phyloP scores from a whole-genome alignment of 2,329 filamentous ascomycete species.

The Graphilbum fragrans region DNA sequence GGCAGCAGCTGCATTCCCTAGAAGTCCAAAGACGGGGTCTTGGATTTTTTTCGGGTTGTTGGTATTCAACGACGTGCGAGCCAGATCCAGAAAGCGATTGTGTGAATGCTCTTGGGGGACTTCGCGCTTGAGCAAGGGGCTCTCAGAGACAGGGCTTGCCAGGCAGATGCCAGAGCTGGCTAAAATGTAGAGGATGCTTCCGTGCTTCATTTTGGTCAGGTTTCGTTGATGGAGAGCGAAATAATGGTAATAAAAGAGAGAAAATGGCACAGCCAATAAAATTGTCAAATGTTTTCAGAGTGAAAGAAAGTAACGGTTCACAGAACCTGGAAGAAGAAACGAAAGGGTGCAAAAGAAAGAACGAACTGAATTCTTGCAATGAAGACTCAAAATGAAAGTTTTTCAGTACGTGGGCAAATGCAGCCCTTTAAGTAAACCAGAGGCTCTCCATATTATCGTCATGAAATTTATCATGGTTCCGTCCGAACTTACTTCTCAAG shows the following conservation, averaged over 20 bases:
- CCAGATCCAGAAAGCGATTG: slow-evolving; percentile 26
- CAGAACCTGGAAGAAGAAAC: slow-evolving; percentile 7
- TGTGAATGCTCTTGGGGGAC: slow-evolving; percentile 42
- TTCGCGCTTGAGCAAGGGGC: slow-evolving; percentile 23
- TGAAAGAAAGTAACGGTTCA: slow-evolving; percentile 11
- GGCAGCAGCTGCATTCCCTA: slow-evolving; percentile 30
- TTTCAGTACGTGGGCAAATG: no score
- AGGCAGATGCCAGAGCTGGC: slow-evolving; percentile 8
- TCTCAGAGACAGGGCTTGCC: slow-evolving; percentile 4
- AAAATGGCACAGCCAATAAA: not conserved
- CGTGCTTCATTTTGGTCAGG: slow-evolving; percentile 10
- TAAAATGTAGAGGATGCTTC: slow-evolving; percentile 1
- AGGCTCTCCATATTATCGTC: no score
- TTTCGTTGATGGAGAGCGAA: slow-evolving; percentile 2
- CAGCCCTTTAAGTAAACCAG: no score
- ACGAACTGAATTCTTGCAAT: not conserved
- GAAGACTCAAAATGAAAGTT: not conserved
- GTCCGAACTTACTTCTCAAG: no score
- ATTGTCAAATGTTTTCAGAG: not conserved
- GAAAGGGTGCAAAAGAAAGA: not conserved
- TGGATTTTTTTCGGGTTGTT: slow-evolving; percentile 36
- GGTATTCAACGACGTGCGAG: slow-evolving; percentile 23
- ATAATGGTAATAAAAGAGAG: slow-evolving; percentile 1
- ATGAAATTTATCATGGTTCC: no score
- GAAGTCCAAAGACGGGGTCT: slow-evolving; percentile 35